These are phyloP conservation scores for Saksenaea oblongispora DNA, from an alignment of 371 early-diverging fungal genomes.

Conservation along the genomic window DNA sequence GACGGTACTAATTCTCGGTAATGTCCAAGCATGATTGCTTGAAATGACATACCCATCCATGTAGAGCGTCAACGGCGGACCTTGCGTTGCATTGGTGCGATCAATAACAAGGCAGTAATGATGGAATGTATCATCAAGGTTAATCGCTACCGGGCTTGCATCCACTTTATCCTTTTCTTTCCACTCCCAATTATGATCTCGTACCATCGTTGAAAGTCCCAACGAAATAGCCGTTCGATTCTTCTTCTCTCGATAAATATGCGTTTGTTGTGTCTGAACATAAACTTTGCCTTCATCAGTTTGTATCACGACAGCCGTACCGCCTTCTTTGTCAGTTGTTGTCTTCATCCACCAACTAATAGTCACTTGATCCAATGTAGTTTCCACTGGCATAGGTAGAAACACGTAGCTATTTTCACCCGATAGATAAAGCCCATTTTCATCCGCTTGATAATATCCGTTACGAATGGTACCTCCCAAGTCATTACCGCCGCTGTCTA, in stretches of 20 bases:
- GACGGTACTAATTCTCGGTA: slow-evolving; percentile 19
- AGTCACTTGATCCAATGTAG: slow-evolving; percentile 24
- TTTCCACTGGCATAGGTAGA: slow-evolving; percentile 33
- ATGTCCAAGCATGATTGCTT: slow-evolving; percentile 29
- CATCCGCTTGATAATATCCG: slow-evolving; percentile 12
- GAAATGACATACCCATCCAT: slow-evolving; percentile 43
- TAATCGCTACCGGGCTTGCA: slow-evolving; percentile 29
- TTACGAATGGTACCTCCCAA: slow-evolving; percentile 33
- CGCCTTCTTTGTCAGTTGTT: slow-evolving; percentile 18
- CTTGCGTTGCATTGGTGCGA: slow-evolving; percentile 3
- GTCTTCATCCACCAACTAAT: slow-evolving; percentile 55
- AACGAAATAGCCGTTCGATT: slow-evolving; percentile 18
- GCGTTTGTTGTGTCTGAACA: slow-evolving; percentile 25
- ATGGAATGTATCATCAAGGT: slow-evolving; percentile 33
- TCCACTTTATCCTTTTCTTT: slow-evolving; percentile 15
- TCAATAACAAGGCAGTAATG: slow-evolving; percentile 39
- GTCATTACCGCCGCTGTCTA: slow-evolving; percentile 42
- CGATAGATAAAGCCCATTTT: slow-evolving; percentile 23
- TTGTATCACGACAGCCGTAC: slow-evolving; percentile 41
- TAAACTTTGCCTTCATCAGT: slow-evolving; percentile 40
- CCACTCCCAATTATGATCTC: slow-evolving; percentile 33
- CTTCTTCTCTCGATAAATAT: background rate
- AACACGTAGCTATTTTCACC: slow-evolving; percentile 44
- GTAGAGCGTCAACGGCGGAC: slow-evolving; percentile 32
- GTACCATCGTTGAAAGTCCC: slow-evolving; percentile 21